Conservation (phyloP, 805 yeast genomes). For the Ogataea methanolica region DNA sequence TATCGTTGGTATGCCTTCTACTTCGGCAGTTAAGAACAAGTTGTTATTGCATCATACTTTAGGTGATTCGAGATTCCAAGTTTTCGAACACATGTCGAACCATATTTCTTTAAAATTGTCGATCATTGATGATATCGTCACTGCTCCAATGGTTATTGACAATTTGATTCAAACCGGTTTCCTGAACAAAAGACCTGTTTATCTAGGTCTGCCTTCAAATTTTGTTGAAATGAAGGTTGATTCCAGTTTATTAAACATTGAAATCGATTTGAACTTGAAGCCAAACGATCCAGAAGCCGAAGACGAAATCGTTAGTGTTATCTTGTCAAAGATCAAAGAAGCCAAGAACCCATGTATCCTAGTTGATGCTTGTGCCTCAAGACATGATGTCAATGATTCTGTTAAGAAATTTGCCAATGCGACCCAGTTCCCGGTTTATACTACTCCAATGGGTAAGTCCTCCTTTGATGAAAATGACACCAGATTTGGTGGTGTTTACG, state of each 20-base stretch:
- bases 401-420: slow-evolving; percentile 55
- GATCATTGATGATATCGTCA: slow-evolving; percentile 54
- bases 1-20: slow-evolving; percentile 82
- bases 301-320: slow-evolving; percentile 52
- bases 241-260: slow-evolving; percentile 51
- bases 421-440: slow-evolving; percentile 77
- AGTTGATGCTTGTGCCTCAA: slow-evolving; percentile 83
- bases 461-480: slow-evolving; percentile 67
- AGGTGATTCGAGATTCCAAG: slow-evolving; percentile 79
- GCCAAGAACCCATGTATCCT: slow-evolving; percentile 71
- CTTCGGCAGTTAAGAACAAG: slow-evolving; percentile 66
- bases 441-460: slow-evolving; percentile 90
- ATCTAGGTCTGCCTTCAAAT: slow-evolving; percentile 80
- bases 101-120: slow-evolving; percentile 65
- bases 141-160: slow-evolving; percentile 72
- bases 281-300: slow-evolving; percentile 60
- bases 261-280: slow-evolving; percentile 56
- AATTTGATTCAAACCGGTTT: slow-evolving; percentile 68
- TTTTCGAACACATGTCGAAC: slow-evolving; percentile 74
- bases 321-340: slow-evolving; percentile 46
- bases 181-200: slow-evolving; percentile 73
- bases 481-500: slow-evolving; percentile 80
- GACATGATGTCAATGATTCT: slow-evolving; percentile 68
- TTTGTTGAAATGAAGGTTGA: slow-evolving; percentile 64
- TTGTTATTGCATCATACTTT: slow-evolving; percentile 76